These are phyloP conservation scores for Phylloporus arenicola DNA, from an alignment of 768 basidiomycete genomes.

Conservation along the genomic window DNA sequence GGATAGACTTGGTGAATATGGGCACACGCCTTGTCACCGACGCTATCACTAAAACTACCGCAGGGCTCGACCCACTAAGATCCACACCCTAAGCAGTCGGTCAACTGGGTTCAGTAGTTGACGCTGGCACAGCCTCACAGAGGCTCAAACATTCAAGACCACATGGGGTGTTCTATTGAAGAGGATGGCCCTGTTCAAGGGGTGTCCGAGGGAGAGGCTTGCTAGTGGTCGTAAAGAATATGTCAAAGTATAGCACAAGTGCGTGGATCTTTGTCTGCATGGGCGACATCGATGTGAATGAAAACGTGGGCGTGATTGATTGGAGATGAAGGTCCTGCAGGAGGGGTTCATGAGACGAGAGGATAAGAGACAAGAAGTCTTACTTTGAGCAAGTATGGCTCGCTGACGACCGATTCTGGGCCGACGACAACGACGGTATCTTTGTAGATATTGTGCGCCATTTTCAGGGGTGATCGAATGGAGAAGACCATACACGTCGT, in stretches of 20 bases:
- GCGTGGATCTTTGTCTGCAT: constrained; percentile 65
- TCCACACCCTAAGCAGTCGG: no score
- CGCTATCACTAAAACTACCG: no score
- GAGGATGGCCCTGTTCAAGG: no score
- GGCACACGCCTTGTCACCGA: no score
- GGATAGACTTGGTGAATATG: constrained; percentile 96
- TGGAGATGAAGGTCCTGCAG: no score
- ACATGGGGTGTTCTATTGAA: no score
- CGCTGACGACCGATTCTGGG: constrained; percentile 58
- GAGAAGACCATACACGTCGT: constrained; percentile 76
- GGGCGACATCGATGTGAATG: constrained; percentile 53
- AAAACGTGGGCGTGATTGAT: constrained; percentile 63
- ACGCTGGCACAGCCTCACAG: no score
- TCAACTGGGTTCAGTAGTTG: no score
- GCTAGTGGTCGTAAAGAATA: constrained; percentile 73
- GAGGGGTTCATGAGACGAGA: no score
- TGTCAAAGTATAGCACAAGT: constrained; percentile 91
- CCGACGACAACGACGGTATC: constrained; percentile 82
- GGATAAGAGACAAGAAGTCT: constrained; percentile 4
- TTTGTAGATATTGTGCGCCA: constrained; percentile 68
- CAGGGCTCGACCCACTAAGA: no score
- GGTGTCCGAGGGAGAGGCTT: constrained; percentile 48
- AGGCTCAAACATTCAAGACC: no score
- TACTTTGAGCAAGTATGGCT: constrained; percentile 65
- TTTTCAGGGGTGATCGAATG: constrained; percentile 32